phyloP scores from a whole-genome alignment of 176 grass and related monocot genomes.

The Leersia perrieri region DNA sequence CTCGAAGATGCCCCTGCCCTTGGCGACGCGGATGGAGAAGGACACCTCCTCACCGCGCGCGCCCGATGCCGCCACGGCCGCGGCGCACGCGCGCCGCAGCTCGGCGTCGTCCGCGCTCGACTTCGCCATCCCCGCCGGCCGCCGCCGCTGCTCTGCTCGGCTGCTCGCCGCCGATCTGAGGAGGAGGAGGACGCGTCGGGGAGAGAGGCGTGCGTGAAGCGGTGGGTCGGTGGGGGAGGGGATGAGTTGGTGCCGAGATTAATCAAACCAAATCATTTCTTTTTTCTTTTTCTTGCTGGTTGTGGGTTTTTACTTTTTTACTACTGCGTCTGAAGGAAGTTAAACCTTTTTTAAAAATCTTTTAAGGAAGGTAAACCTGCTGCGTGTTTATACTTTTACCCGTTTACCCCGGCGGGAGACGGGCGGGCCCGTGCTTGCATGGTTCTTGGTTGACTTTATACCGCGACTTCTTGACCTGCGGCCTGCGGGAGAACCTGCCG shows the following conservation, averaged over 20 bases:
- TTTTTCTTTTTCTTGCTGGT: background rate
- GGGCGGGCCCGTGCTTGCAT: background rate
- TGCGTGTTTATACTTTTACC: background rate
- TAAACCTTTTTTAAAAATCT: too few relatives aligned
- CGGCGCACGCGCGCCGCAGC: slow-evolving; percentile 64
- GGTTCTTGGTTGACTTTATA: background rate
- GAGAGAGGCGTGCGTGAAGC: background rate
- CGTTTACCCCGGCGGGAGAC: background rate
- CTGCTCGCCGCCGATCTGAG: slow-evolving; percentile 40
- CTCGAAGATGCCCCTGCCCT: slow-evolving; percentile 96
- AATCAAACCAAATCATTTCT: slow-evolving; percentile 1
- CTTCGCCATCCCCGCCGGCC: slow-evolving; percentile 54
- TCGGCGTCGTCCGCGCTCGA: slow-evolving; percentile 85
- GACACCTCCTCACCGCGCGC: slow-evolving; percentile 67
- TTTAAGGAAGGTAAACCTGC: too few relatives aligned
- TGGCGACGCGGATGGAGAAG: slow-evolving; percentile 93
- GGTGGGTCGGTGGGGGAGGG: background rate
- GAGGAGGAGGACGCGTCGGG: background rate
- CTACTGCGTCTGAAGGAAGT: too few relatives aligned
- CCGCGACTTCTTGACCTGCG: background rate
- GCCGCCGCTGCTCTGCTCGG: background rate
- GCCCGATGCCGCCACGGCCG: slow-evolving; percentile 65
- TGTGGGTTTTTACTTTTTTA: background rate
- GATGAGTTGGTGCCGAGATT: slow-evolving; percentile 10
- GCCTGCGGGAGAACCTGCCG: too few relatives aligned